Evolutionary conservation across 345 rosid species (phyloP).

Genomic region (Geranium rotundifolium): DNA sequence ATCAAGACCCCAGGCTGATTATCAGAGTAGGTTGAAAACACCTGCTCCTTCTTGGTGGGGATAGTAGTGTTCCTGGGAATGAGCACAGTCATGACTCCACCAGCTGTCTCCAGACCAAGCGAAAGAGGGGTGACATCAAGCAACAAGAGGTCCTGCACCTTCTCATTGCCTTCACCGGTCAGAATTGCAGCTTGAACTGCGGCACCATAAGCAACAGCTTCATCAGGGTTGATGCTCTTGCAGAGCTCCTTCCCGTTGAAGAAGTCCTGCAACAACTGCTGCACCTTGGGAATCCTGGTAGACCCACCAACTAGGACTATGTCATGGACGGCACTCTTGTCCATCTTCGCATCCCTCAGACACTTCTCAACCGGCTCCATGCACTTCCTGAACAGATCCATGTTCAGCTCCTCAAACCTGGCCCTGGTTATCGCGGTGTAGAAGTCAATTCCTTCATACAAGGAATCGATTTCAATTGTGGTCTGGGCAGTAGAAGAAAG

Average conservation of each 20-base stretch:
- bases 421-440: constrained; percentile 21
- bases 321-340: constrained; percentile 20
- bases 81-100: constrained; percentile 23
- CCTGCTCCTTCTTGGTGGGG: constrained; percentile 21
- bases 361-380: constrained; percentile 28
- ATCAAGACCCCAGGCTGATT: constrained; percentile 23
- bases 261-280: constrained; percentile 23
- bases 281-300: constrained; percentile 22
- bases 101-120: no score
- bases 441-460: constrained; percentile 21
- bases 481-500: no score
- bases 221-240: constrained; percentile 32
- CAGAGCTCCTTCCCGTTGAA: constrained; percentile 27
- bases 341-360: constrained; percentile 24
- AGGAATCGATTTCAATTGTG: constrained; percentile 21
- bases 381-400: constrained; percentile 25
- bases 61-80: constrained; percentile 23
- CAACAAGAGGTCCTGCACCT: constrained; percentile 22
- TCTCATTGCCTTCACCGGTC: constrained; percentile 27
- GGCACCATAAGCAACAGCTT: constrained; percentile 59
- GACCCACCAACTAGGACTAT: constrained; percentile 25
- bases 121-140: constrained; percentile 23
- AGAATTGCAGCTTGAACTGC: constrained; percentile 44
- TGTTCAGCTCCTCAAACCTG: constrained; percentile 23
- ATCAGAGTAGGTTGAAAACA: constrained; percentile 17